Base-by-base conservation (phyloP, 2,329 filamentous ascomycete genomes). In the Hortaea werneckii region DNA sequence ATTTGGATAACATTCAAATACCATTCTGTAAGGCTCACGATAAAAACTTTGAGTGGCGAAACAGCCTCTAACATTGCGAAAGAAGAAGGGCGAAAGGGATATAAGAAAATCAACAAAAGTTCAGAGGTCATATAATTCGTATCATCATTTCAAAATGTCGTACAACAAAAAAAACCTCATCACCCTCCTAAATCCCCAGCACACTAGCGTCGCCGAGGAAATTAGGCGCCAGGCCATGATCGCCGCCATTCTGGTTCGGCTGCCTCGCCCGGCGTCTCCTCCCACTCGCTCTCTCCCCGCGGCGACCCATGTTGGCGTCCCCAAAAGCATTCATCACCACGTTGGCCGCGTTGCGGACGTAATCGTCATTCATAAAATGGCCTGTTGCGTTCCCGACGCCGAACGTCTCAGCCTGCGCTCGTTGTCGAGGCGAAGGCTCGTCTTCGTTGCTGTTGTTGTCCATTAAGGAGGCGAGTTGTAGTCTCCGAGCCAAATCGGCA, bases 361-460 rank as follows among this genome's bases (percentile, higher is more conserved):
- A 81, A 49, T 78, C 70, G 28, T 82, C 77, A 47, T 80, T 80
- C 71, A 80, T 73, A 55, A 79, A 77, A 54, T 82, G 77, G 10
- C 67, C 70, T 1, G 70, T 68, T 9, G 72, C 67, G 49, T 79
- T 79, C 20, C 73, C 73, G 6, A 75, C 50, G 26, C 67, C 70
- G 51, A 50, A 63, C 7, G 52, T 54, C 35, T 54, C 54, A 20
- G 50, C 43, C 20, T 50, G 46, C 10, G 48, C 50, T 35, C 68
- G 43, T 70, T 70, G 44, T 68, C 67, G 44, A 57, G 61, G 41
- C 29, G 46, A 48, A 20, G 32, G 34, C 10, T 50, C 56, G 32
- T 35, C 32, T 9, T 35, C 32, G 53, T 54, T 56, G 2, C 51
- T 54, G 26, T 49, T 53, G 12, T 63, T 52, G 6, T 54, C 57